Evolutionary conservation across 371 early-diverging fungal species (phyloP), one percentile per base, ranked within the genome.

Genomic region (Mortierella sp.): DNA sequence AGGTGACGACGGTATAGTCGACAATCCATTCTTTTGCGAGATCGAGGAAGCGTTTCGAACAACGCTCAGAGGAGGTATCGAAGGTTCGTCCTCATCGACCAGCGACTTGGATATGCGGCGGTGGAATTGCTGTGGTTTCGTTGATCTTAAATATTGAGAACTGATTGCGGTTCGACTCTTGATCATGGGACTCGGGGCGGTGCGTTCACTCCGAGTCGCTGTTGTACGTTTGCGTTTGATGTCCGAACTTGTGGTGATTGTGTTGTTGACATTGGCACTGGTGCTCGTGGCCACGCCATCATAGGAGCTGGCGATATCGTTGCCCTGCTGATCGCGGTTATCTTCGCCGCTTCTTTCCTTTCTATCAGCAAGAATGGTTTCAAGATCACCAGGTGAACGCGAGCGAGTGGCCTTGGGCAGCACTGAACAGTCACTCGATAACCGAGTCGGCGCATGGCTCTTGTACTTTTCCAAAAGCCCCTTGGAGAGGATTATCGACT

Each of bases 111-210:
- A 30, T 52, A 52, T 64, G 13, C 45, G 39, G 12, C 45, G 30
- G 19, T 52, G 42, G 21, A 64, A 23, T 31, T 57, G 58, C 19
- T 56, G 26, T 3, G 64, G 64, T 23, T 57, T 56, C 53, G 52
- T 2, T 16, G 5, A 14, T 24, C 43, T 52, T 24, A 58, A 23
- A 24, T 48, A 16, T 34, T 56, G 39, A 16, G 64, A 18, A 2
- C 31, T 24, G 7, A 50, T 48, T 3, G 55, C 19, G 9, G 54
- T 42, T 1, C 46, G 64, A 28, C 56, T 49, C 49, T 47, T 48
- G 42, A 49, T 28, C 38, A 62, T 28, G 14, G 63, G 48, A 21
- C 54, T 48, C 14, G 46, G 46, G 3, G 21, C 26, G 26, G 52
- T 41, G 13, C 21, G 45, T 16, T 19, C 19, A 18, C 3, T 9